phyloP scores from a whole-genome alignment of 805 yeast species.

The Ogataea trehalophila region DNA sequence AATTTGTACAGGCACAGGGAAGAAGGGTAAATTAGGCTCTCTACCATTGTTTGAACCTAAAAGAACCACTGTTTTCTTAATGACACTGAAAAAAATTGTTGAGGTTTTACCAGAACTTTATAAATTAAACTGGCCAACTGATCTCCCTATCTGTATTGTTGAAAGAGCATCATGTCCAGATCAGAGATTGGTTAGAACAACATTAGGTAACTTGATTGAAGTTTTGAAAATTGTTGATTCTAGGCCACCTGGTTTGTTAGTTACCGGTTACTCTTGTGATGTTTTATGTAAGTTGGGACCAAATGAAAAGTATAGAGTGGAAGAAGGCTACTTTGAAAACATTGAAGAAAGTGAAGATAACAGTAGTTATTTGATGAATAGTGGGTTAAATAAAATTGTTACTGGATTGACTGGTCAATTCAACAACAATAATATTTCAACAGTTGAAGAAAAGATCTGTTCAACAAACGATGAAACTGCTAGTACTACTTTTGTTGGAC shows the following conservation, averaged over 20 bases:
- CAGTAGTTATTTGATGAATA: no score
- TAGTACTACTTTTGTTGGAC: not conserved
- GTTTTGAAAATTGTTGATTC: conserved; percentile 77
- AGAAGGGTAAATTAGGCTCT: conserved; percentile 75
- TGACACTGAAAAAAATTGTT: conserved; percentile 79
- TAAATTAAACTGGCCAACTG: conserved; percentile 58
- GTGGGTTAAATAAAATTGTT: not conserved
- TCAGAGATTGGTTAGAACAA: conserved; percentile 78
- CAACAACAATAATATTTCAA: not conserved
- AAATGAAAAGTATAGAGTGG: conserved; percentile 19
- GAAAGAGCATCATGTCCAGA: conserved; percentile 94
- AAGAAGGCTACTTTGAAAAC: conserved; percentile 21
- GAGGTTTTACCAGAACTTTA: conserved; percentile 46
- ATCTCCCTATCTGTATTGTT: conserved; percentile 76
- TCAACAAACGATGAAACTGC: not conserved
- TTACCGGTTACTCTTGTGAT: conserved; percentile 73
- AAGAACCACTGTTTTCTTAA: conserved; percentile 81
- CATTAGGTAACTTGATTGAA: conserved; percentile 57
- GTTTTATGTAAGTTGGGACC: conserved; percentile 19
- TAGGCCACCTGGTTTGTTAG: conserved; percentile 87
- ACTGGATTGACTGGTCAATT: conserved; percentile 1
- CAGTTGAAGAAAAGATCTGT: not conserved
- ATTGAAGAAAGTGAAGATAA: not conserved
- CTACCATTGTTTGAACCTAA: conserved; percentile 68
- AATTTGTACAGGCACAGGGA: conserved; percentile 92